Conservation (phyloP, 148 eudicot species). For the Rhododendron vialii region DNA sequence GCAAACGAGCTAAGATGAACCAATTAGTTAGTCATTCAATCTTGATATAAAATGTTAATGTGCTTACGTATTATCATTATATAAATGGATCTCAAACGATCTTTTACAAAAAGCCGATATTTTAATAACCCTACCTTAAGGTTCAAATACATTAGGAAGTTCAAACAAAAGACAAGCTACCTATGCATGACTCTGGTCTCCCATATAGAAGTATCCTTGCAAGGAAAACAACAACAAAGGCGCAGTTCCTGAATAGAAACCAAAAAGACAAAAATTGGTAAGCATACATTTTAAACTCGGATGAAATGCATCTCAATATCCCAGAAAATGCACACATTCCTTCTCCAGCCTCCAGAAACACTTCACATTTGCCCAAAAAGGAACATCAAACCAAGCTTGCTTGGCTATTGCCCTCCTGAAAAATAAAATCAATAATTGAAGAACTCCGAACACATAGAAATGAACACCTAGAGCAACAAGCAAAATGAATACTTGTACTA, state of each 20-base stretch:
- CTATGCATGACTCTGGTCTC: not conserved
- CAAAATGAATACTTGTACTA: not conserved
- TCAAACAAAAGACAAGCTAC: no score
- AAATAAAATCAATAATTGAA: not conserved
- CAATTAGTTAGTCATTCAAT: not conserved
- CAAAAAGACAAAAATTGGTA: not conserved
- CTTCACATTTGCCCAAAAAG: not conserved
- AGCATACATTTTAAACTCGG: not conserved
- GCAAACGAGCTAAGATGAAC: not conserved
- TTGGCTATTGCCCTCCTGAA: not conserved
- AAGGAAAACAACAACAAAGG: not conserved
- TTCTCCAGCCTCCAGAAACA: not conserved
- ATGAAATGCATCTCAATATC: not conserved
- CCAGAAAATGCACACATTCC: not conserved
- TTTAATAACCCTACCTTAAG: not conserved
- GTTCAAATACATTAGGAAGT: not conserved
- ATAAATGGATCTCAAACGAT: no score
- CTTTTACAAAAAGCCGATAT: no score
- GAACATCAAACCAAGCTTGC: not conserved
- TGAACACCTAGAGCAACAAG: not conserved
- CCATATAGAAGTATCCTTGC: not conserved
- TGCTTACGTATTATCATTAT: no score
- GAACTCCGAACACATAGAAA: not conserved
- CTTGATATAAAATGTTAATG: not conserved
- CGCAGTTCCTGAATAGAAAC: not conserved